Evolutionary conservation across 2,329 filamentous ascomycete species (phyloP).

Genomic region (Monilinia fructigena): DNA sequence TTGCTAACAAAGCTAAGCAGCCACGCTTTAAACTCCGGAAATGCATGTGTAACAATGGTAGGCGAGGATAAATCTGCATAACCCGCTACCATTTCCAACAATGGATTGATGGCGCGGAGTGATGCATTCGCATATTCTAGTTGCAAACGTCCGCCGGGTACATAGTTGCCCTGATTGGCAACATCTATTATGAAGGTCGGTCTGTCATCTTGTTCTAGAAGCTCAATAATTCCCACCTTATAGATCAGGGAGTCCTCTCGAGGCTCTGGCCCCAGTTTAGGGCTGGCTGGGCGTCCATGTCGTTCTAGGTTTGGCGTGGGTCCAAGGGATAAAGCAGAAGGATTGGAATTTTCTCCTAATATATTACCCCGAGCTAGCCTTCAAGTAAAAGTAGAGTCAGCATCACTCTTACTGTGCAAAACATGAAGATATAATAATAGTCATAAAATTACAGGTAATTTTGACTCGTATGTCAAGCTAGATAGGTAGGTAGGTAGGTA

Average conservation of each 20-base stretch:
- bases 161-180: slow-evolving; percentile 54
- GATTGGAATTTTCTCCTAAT: slow-evolving; percentile 50
- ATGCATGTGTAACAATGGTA: slow-evolving; percentile 47
- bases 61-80: slow-evolving; percentile 34
- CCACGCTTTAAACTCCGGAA: slow-evolving; percentile 68
- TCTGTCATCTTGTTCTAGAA: slow-evolving; percentile 73
- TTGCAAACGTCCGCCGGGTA: slow-evolving; percentile 51
- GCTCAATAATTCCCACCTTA: slow-evolving; percentile 65
- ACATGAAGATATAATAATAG: not conserved
- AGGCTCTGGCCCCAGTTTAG: slow-evolving; percentile 40
- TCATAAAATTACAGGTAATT: not conserved
- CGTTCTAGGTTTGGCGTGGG: not conserved
- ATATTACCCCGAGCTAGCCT: slow-evolving; percentile 18
- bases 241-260: slow-evolving; percentile 56
- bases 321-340: slow-evolving; percentile 41
- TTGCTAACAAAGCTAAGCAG: slow-evolving; percentile 55
- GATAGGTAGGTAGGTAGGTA: too few relatives aligned
- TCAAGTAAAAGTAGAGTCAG: not conserved
- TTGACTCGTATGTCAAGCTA: too few relatives aligned
- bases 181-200: slow-evolving; percentile 76
- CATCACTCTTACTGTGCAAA: not conserved
- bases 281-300: slow-evolving; percentile 3
- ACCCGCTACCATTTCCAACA: slow-evolving; percentile 37
- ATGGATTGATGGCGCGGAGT: slow-evolving; percentile 49
- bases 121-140: slow-evolving; percentile 69